Percentiles rank a stretch among this genome's conserved stretches.
Conservation (phyloP, 2,329 filamentous ascomycete species). For the Hortaea sp. region DNA sequence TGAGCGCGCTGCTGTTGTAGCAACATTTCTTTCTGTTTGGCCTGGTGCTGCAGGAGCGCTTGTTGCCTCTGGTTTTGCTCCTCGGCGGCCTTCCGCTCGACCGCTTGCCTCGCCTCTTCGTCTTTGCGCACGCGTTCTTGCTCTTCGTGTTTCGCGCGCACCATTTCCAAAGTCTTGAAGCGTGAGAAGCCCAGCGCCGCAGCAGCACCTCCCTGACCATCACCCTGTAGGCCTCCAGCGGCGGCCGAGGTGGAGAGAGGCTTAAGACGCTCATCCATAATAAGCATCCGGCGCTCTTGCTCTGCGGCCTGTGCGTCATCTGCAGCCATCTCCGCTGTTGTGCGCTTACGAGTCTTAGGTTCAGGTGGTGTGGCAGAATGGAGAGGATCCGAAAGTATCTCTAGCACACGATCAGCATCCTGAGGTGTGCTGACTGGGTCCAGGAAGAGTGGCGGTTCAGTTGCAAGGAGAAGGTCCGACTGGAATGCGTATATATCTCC, state of each 20-base stretch:
- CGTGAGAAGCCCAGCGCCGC: constrained; percentile 73
- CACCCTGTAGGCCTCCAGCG: constrained; percentile 62
- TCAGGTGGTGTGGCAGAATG: constrained; percentile 67
- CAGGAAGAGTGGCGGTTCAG: constrained; percentile 64
- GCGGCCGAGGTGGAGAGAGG: constrained; percentile 48
- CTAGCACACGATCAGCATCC: constrained; percentile 62
- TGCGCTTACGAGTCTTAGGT: constrained; percentile 85
- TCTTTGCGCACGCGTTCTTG: constrained; percentile 49
- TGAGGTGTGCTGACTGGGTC: constrained; percentile 61
- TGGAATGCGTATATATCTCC: constrained; percentile 66
- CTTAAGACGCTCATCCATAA: constrained; percentile 72
- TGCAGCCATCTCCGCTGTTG: constrained; percentile 85
- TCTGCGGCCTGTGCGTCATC: constrained; percentile 87
- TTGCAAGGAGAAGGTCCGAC: constrained; percentile 62
- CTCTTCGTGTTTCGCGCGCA: constrained; percentile 47
- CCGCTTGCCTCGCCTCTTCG: constrained; percentile 35
- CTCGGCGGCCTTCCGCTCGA: constrained; percentile 37
- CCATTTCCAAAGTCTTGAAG: constrained; percentile 84
- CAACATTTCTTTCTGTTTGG: constrained; percentile 28
- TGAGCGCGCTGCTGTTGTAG: constrained; percentile 7
- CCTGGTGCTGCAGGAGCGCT: constrained; percentile 38
- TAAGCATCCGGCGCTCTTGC: constrained; percentile 84
- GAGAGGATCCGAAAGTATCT: constrained; percentile 63
- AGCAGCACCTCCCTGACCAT: constrained; percentile 39
- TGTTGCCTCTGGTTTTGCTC: constrained; percentile 32